Evolutionary conservation across 129 eudicot species (phyloP), one percentile per base, ranked within the genome.

Genomic region (Ambrosia trifida): DNA sequence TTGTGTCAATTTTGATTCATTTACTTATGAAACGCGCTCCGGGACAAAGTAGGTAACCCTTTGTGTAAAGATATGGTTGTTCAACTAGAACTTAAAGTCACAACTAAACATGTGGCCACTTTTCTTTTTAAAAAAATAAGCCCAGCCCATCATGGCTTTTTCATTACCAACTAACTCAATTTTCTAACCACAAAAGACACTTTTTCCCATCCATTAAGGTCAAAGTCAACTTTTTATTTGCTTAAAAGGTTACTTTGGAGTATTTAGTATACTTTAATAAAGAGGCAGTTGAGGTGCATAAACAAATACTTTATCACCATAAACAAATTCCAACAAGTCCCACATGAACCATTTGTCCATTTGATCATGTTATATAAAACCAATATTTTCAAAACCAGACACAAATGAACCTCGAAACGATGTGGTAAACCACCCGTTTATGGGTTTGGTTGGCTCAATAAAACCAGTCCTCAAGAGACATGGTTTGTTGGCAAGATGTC

Each of bases 211-310:
- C 46, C 73, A 43, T 44, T 4, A 66, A 66, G 61, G 68, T 18
- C 73, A 76, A 64, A 67, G 38, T 70, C 71, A 63, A 77, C 57
- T 77, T 52, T 70, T 52, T 38, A n/a, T 70, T 52, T 38, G 66
- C 41, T 63, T 50, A 40, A 70, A 77, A 62, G 81, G 46, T 36
- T 45, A 3, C 61, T 56, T n/a, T n/a, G n/a, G n/a, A n/a, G n/a
- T 56, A 76, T 76, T 75, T 76, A 76, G 7, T 36, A 36, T 36
- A 67, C 74, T 76, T 31, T 4, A 56, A 58, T 12, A 58, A 31
- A 30, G 33, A 57, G 16, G 32, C 2, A 58, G 17, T 31, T 58
- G 18, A 58, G 17, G 12, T 58, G 18, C 41, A 11, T 58, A 30
- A 58, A 58, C 4, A 58, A 58, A 30, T 28, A 30, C 41, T 58